Conservation (phyloP, 2,329 filamentous ascomycete species). For the Pyricularia pennisetigena region DNA sequence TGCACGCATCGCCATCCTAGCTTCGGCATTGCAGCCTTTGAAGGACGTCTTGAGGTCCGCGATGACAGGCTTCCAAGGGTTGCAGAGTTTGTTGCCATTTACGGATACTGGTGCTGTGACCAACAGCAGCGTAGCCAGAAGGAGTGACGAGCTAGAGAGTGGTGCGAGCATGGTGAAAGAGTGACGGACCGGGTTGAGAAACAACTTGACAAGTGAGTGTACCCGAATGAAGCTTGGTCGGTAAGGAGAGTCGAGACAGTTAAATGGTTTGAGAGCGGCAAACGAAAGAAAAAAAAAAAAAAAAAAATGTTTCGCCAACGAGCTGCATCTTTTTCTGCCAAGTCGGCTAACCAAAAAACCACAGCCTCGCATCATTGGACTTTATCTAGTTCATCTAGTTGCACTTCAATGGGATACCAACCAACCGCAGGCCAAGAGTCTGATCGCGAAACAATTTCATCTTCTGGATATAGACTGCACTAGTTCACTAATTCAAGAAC, state of each 20-base stretch:
- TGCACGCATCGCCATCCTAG: background rate
- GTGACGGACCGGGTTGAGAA: background rate
- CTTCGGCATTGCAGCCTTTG: background rate
- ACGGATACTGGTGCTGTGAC: background rate
- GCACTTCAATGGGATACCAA: background rate
- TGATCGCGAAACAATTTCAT: background rate
- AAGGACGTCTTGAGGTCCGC: background rate
- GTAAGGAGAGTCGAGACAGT: background rate
- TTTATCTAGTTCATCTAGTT: too few species aligned
- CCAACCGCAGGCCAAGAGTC: background rate
- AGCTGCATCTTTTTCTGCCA: background rate
- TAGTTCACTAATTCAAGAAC: background rate
- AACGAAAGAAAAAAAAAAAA: background rate
- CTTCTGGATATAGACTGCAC: background rate
- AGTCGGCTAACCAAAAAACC: too few species aligned
- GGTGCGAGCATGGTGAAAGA: background rate
- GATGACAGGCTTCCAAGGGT: background rate
- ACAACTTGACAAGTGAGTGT: background rate
- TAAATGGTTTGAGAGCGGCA: background rate
- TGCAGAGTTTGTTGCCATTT: background rate
- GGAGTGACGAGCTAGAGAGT: background rate
- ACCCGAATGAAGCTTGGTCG: background rate
- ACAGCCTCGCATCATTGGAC: too few species aligned
- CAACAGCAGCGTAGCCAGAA: background rate
- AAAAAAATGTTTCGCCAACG: background rate